Percentiles rank a stretch among this genome's conserved stretches.
These are phyloP conservation scores for Lodderomyces jiufengensis DNA, from an alignment of 1,139 yeast species.

Conservation along the genomic window DNA sequence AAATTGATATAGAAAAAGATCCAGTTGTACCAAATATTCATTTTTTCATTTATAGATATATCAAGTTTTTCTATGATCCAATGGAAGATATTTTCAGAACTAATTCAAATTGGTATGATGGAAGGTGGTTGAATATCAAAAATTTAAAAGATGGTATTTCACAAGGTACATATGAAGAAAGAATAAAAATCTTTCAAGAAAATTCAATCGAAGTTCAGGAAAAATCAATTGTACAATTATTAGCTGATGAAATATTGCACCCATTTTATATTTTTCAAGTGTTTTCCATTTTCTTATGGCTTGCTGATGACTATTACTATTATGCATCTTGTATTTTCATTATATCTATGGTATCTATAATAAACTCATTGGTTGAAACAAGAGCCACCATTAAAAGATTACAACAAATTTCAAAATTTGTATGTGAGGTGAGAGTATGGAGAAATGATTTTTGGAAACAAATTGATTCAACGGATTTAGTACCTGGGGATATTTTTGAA, in stretches of 20 bases:
- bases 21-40: conserved; percentile 70
- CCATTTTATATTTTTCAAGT: conserved; percentile 95
- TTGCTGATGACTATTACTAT: conserved; percentile 85
- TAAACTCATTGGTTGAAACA: conserved; percentile 81
- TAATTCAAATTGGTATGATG: conserved; percentile 83
- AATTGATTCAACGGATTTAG: conserved; percentile 72
- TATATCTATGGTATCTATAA: conserved; percentile 76
- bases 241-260: conserved; percentile 85
- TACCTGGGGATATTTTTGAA: conserved; percentile 95
- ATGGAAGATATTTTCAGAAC: conserved; percentile 80
- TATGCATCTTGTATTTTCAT: conserved; percentile 90
- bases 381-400: conserved; percentile 69
- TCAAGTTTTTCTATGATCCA: conserved; percentile 80
- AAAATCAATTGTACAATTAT: conserved; percentile 59
- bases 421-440: conserved; percentile 83
- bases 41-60: conserved; percentile 75
- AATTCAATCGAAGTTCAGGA: conserved; percentile 76
- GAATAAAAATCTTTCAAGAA: conserved; percentile 70
- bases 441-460: conserved; percentile 94
- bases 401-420: conserved; percentile 67
- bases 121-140: conserved; percentile 62
- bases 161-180: conserved; percentile 62
- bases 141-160: conserved; percentile 68
- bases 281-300: conserved; percentile 87
- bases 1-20: conserved; percentile 33